A percentile compares a stretch with the other conserved stretches of the same genome.
Conservation (phyloP, 257 asterid species). For the Jacaranda mimosifolia region DNA sequence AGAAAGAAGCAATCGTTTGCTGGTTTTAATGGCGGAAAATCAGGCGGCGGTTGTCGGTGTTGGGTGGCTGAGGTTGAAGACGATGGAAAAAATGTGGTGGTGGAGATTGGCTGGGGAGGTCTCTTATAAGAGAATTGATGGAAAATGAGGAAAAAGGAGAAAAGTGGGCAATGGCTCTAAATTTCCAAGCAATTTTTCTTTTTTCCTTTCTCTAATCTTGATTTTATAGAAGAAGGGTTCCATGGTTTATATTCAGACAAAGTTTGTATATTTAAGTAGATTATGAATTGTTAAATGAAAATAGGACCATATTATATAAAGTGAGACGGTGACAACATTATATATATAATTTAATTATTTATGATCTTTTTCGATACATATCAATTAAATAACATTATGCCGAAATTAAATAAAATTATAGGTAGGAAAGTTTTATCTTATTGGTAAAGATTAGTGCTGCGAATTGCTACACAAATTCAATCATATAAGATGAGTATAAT, state of each 20-base stretch:
- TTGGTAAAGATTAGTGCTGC: no score
- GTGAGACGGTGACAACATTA: no score
- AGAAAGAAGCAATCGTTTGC: no score
- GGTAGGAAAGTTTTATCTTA: no score
- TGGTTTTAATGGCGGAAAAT: background rate
- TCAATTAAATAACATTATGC: no score
- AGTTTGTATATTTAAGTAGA: no score
- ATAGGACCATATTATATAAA: background rate
- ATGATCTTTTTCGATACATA: no score
- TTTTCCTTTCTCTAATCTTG: background rate
- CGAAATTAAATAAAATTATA: no score
- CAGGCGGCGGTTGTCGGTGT: background rate
- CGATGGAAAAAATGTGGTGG: background rate
- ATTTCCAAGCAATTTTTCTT: background rate
- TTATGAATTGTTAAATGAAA: background rate
- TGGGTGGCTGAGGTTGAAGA: conserved; percentile 14
- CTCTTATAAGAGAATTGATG: background rate
- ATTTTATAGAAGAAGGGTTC: conserved; percentile 28
- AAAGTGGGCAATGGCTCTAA: background rate
- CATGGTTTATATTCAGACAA: conserved; percentile 39
- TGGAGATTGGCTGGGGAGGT: background rate
- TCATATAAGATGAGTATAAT: no score
- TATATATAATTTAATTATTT: no score
- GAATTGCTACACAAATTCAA: no score
- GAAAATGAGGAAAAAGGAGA: background rate